Base-by-base conservation (phyloP, 2,329 filamentous ascomycete species). In the Hymenoscyphus occultus region DNA sequence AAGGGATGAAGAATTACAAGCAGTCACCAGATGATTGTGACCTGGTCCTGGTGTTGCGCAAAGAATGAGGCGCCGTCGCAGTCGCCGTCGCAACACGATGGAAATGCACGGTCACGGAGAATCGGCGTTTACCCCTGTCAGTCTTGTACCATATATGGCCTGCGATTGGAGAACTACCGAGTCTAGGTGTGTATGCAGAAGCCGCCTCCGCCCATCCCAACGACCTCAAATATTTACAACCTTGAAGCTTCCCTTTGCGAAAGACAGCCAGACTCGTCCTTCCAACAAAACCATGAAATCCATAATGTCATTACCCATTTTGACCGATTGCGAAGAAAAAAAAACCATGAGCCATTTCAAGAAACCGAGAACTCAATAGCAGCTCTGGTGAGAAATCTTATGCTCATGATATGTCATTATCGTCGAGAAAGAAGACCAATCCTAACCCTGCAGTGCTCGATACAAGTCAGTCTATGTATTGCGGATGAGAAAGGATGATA, bases 191-290 rank as follows among this genome's bases (percentile, higher is more conserved):
- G n/a, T 22, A 19, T 22, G 10, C 45, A 22, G 45, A 51, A 51
- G 45, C 22, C 45, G 45, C 12, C n/a, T 7, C 22, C 45, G 45
- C 19, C 19, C n/a, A 48, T 45, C n/a, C 42, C 19, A 51, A 51
- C 45, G 45, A 51, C 45, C 45, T 51, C 45, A 28, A 51, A 51
- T 51, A 51, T 51, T 51, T 28, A 51, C 45, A 51, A 51, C n/a
- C 19, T 45, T 45, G 42, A 45, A 45, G 42, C 42, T 45, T 28
- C 45, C 45, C 22, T 22, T 22, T 9, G 12, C n/a, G 22, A 51
- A 51, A 12, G 22, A 51, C 9, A 51, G 45, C 45, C 45, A 51
- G 45, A 51, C 45, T 51, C 19, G 45, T 51, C 45, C 22, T 22
- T 51, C 45, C 19, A 22, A 51, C 45, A 19, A 22, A n/a, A 19